Base-by-base conservation (phyloP, 305 asterid genomes). In the Fraxinus baroniana region DNA sequence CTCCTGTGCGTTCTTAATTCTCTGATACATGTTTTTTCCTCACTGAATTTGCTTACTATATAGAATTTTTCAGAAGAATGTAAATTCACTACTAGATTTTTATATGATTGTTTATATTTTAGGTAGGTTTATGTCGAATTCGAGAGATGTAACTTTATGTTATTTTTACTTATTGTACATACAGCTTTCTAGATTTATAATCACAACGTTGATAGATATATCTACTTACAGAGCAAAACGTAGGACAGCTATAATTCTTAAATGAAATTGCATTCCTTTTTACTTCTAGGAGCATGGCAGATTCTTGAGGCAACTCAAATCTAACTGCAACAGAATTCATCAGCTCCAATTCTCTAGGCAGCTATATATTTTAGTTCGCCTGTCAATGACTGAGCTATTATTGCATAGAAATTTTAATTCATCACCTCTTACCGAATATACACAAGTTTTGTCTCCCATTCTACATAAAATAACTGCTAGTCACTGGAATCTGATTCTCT, bases 1-100 rank as follows among this genome's bases (percentile, higher is more conserved):
- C 97, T 28, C 85, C 97, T 22, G 99, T 95, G 88, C 85, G 97
- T 87, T 20, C 46, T 30, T 9, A 32, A 60, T 74, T 86, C 39
- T 35, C 18, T 82, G 28, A 60, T 46, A 44, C n/a, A 26, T 8
- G 55, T 55, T 71, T 80, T 75, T 41, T 77, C 41, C 6, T 32
- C 39, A 28, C 75, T 70, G 10, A 30, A 13, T 70, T 30, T 70
- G 36, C 33, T 77, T 8, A 22, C 17, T 33, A 80, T 77, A 79
- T 74, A 20, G 76, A 24, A 24, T 28, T 28, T 75, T 72, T n/a
- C 76, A 60, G 35, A 80, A 79, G 57, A 77, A 49, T 73, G 86
- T 62, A 72, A 49, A 71, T 13, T 71, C 41, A 6, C 35, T 76
- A 32, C 44, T 70, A n/a, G 24, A 39, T 55, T 70, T 36, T 55